Percentiles rank a stretch among this genome's conserved stretches.
phyloP scores from a whole-genome alignment of 805 yeast genomes.

The Zygotorulaspora florentina region DNA sequence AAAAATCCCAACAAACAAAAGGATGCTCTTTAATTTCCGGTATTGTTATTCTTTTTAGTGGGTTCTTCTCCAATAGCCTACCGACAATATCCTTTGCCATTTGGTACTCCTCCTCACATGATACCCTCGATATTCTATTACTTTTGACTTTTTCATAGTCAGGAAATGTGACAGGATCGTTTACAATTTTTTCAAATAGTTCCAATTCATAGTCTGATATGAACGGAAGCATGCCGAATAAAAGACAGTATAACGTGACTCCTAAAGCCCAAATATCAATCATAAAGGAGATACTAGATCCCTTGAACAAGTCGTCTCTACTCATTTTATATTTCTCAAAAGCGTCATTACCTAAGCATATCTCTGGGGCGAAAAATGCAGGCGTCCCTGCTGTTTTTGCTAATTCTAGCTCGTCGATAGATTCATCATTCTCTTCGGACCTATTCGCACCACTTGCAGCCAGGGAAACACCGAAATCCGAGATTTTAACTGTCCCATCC shows the following conservation, averaged over 20 bases:
- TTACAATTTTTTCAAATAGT: slow-evolving; percentile 75
- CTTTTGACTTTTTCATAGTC: slow-evolving; percentile 26
- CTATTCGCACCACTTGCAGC: slow-evolving; percentile 39
- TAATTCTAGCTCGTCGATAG: slow-evolving; percentile 63
- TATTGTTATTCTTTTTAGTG: slow-evolving; percentile 62
- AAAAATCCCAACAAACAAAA: slow-evolving; percentile 49
- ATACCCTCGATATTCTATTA: slow-evolving; percentile 32
- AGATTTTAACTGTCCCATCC: slow-evolving; percentile 76
- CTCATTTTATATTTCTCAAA: slow-evolving; percentile 20
- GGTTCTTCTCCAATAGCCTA: slow-evolving; percentile 65
- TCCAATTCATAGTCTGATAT: slow-evolving; percentile 67
- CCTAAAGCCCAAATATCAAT: slow-evolving; percentile 99
- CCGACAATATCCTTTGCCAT: slow-evolving; percentile 52
- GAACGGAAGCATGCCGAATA: slow-evolving; percentile 88
- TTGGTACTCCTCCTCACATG: slow-evolving; percentile 39
- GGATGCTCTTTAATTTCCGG: slow-evolving; percentile 72
- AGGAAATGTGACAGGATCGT: slow-evolving; percentile 58
- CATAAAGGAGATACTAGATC: slow-evolving; percentile 64
- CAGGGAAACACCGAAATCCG: slow-evolving; percentile 96
- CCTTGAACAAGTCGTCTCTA: slow-evolving; percentile 25
- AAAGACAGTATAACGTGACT: slow-evolving; percentile 79
- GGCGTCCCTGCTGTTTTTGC: slow-evolving; percentile 98
- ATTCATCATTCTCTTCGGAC: slow-evolving; percentile 13
- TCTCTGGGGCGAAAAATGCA: slow-evolving; percentile 92
- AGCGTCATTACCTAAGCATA: slow-evolving; percentile 54